phyloP scores from a whole-genome alignment of 345 rosid genomes.

The Ceriops tagal region DNA sequence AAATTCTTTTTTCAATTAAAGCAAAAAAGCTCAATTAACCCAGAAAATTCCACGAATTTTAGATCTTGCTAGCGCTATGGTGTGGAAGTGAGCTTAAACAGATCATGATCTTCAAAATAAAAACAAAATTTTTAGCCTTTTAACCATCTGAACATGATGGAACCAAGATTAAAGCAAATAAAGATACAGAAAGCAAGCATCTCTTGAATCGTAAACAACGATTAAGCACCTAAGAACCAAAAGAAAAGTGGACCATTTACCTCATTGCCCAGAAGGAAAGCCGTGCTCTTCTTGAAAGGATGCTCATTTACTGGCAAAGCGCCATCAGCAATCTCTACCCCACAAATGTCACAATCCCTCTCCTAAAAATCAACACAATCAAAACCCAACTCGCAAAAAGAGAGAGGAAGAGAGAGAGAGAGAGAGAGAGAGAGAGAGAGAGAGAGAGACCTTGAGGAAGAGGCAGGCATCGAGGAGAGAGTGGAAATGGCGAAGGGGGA shows the following conservation, averaged over 20 bases:
- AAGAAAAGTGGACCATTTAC: constrained; percentile 21
- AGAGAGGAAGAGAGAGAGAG: not conserved
- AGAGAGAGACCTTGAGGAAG: constrained; percentile 59
- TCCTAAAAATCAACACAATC: constrained; percentile 29
- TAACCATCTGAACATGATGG: too few species aligned
- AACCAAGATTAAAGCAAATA: too few species aligned
- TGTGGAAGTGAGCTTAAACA: too few species aligned
- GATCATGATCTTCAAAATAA: too few species aligned
- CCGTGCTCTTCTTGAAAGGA: constrained; percentile 79
- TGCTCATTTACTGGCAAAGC: constrained; percentile 69
- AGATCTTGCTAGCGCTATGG: too few species aligned
- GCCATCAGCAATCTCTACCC: constrained; percentile 82
- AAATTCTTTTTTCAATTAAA: too few species aligned
- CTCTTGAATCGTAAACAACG: not conserved
- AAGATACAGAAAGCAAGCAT: not conserved
- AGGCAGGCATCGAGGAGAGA: constrained; percentile 66
- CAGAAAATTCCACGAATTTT: too few species aligned
- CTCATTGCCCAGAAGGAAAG: constrained; percentile 96
- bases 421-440: constrained; percentile 10
- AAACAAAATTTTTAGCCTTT: too few species aligned
- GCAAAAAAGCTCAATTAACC: too few species aligned
- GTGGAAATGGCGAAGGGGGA: constrained; percentile 82
- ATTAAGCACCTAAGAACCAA: not conserved
- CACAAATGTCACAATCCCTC: constrained; percentile 91
- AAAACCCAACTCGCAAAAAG: constrained; percentile 8